Percentiles rank a stretch among this genome's conserved stretches.
Evolutionary conservation across 495 filamentous ascomycete species (phyloP).

Genomic region (Neurospora tetrasperma): DNA sequence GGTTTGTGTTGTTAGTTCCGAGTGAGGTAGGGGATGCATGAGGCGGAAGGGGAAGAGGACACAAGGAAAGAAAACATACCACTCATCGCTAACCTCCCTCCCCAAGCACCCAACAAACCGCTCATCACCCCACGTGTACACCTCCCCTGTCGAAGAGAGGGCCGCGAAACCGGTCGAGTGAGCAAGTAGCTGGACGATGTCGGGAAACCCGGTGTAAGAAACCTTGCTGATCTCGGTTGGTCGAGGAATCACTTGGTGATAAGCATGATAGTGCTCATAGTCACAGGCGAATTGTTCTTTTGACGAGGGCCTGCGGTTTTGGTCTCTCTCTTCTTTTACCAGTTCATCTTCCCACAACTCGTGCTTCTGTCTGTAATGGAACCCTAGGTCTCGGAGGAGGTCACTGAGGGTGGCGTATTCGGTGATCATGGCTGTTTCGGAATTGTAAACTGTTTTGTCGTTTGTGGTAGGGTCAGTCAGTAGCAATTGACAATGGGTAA

Average conservation of each 20-base stretch:
- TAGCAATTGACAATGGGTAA: too few species aligned
- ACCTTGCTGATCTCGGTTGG: neutral
- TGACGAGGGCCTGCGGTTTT: neutral
- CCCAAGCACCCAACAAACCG: constrained; percentile 41
- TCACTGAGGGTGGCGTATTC: constrained; percentile 17
- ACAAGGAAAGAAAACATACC: neutral
- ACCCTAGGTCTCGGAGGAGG: constrained; percentile 3
- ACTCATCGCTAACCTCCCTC: constrained; percentile 22
- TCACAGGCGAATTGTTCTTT: neutral
- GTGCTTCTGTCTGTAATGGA: neutral
- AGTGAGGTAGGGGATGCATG: neutral
- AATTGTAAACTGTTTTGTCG: constrained; percentile 13
- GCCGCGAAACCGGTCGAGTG: constrained; percentile 43
- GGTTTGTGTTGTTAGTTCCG: neutral
- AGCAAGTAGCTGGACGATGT: constrained; percentile 36
- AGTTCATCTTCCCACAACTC: neutral
- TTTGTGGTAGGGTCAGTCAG: too few species aligned
- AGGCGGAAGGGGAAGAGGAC: neutral
- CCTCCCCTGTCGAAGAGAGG: constrained; percentile 35
- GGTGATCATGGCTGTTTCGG: constrained; percentile 7
- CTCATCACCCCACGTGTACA: constrained; percentile 52
- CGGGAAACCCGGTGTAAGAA: constrained; percentile 12
- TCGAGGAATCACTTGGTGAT: neutral
- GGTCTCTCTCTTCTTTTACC: neutral
- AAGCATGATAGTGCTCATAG: neutral